Conservation (phyloP, 2,329 filamentous ascomycete species). For the Hypoxylon sp. region DNA sequence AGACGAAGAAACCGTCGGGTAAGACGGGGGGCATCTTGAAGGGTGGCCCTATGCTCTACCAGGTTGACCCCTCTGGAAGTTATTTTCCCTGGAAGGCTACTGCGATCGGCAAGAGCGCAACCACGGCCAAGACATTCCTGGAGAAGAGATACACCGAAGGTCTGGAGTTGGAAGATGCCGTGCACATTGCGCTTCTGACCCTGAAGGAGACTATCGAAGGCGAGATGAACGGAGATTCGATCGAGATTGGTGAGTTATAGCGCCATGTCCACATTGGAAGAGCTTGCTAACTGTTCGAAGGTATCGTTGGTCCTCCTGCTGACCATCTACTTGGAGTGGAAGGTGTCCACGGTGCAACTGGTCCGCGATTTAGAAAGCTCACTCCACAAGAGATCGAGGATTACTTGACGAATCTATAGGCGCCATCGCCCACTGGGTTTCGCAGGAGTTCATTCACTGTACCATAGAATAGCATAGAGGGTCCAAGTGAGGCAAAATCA, state of each 20-base stretch:
- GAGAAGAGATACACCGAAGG: constrained; percentile 99
- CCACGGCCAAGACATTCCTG: constrained; percentile 97
- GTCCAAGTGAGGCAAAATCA: constrained; percentile 51
- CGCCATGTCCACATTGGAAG: not conserved
- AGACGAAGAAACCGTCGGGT: constrained; percentile 75
- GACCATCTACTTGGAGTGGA: constrained; percentile 93
- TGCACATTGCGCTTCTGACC: constrained; percentile 96
- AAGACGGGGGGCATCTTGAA: constrained; percentile 97
- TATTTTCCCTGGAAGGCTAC: constrained; percentile 99
- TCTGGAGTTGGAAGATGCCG: constrained; percentile 95
- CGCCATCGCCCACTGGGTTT: constrained; percentile 43
- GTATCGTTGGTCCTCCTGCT: constrained; percentile 94
- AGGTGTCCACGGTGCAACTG: constrained; percentile 85
- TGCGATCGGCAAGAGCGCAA: constrained; percentile 97
- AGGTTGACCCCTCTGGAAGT: constrained; percentile 98
- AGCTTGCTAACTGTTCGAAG: constrained; percentile 59
- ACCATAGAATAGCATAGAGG: constrained; percentile 62
- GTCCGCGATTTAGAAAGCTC: constrained; percentile 92
- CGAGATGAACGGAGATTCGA: constrained; percentile 98
- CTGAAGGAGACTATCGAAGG: constrained; percentile 99
- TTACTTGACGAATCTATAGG: constrained; percentile 97
- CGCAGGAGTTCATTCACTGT: constrained; percentile 53
- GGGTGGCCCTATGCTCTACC: constrained; percentile 96
- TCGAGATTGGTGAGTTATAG: constrained; percentile 84
- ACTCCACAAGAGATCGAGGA: constrained; percentile 99